Evolutionary conservation across 257 asterid genomes (phyloP), one percentile per base, ranked within the genome.

Genomic region (Cynanchum wilfordii): DNA sequence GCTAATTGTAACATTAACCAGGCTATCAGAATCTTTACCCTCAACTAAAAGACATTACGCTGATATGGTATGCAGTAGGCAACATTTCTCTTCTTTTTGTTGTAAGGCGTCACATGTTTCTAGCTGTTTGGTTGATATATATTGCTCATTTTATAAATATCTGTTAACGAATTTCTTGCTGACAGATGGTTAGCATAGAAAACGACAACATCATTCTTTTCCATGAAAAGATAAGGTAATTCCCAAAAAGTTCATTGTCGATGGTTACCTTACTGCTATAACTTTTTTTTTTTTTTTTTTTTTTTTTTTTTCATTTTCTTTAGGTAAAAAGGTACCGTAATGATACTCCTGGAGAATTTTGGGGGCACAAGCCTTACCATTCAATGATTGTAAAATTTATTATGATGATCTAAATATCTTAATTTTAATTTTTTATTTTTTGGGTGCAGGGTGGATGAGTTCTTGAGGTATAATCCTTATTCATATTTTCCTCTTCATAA

Each of bases 141-240:
- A 42, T 60, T 44, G 2, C 49, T 69, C 60, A 29, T 22, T 20
- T 2, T 59, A 19, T 42, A 27, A 16, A 8, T 19, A 22, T 25
- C 33, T 10, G 20, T 11, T 45, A 45, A 27, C 30, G 20, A 45
- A 22, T 74, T 36, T 19, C 17, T 83, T 68, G 76, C 81, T 71
- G 67, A 69, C 87, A 94, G 99, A 81, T 94, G 77, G 89, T 91
- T 73, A 88, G 96, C 60, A 63, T 83, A 51, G 97, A 89, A 80
- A 95, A 89, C 68, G 96, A 86, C 70, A 86, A 85, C 84, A 71
- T 82, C 82, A 86, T 94, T 70, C 81, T 94, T 74, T 91, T 85
- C 72, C 78, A 91, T 72, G 96, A 94, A 78, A 94, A 89, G 82
- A 88, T 94, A 79, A 91, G 99, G 99, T 89, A 86, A 68, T 70